phyloP scores from a whole-genome alignment of 768 basidiomycete genomes.

The Mycena pura region DNA sequence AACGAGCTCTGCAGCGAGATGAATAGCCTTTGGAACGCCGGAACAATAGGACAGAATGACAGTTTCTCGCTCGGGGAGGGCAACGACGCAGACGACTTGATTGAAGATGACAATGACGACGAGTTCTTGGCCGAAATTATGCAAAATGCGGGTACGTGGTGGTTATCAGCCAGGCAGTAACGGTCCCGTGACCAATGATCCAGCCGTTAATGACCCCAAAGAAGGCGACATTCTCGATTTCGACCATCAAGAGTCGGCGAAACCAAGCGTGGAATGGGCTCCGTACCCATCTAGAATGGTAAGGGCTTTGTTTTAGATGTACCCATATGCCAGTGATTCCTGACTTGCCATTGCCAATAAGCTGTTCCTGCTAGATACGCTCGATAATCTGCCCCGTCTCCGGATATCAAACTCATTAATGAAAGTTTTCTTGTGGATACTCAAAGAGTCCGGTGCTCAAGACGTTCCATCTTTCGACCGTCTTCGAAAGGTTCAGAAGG shows the following conservation, averaged over 20 bases:
- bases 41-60: too few species aligned
- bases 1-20: too few species aligned
- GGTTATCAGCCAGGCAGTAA: background rate
- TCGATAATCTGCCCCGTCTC: slow-evolving; percentile 8
- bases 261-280: background rate
- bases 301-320: background rate
- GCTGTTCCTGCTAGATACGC: slow-evolving; percentile 9
- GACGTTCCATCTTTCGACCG: background rate
- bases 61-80: background rate
- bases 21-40: too few species aligned
- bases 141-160: slow-evolving; percentile 4
- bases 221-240: background rate
- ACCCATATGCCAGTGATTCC: background rate
- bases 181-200: background rate
- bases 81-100: background rate
- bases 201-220: background rate
- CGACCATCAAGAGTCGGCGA: background rate
- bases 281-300: slow-evolving; percentile 1
- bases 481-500: background rate
- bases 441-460: background rate
- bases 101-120: background rate
- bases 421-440: background rate
- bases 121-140: slow-evolving; percentile 9
- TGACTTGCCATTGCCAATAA: background rate
- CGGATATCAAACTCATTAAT: too few species aligned